Conservation (phyloP, 2,329 filamentous ascomycete species). For the Huntiella omanensis region DNA sequence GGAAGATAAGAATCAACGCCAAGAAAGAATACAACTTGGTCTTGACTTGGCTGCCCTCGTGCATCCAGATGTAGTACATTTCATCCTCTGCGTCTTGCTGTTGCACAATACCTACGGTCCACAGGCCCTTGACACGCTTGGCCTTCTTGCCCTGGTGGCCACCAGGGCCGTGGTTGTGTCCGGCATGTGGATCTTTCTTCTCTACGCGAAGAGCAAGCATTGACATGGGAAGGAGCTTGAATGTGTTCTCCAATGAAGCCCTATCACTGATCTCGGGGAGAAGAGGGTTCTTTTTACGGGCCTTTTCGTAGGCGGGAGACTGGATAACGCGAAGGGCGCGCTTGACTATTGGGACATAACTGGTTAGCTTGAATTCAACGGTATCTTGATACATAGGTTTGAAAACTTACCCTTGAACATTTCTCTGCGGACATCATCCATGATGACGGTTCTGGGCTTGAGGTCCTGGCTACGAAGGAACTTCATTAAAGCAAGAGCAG, state of each 20-base stretch:
- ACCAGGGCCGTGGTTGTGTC: constrained; percentile 37
- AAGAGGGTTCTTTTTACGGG: constrained; percentile 70
- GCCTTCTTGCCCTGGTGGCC: constrained; percentile 40
- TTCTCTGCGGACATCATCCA: constrained; percentile 91
- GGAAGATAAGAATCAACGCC: constrained; percentile 67
- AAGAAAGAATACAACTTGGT: constrained; percentile 78
- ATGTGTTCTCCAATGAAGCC: constrained; percentile 74
- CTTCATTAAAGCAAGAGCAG: constrained; percentile 72
- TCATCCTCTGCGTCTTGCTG: constrained; percentile 79
- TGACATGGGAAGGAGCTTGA: constrained; percentile 87
- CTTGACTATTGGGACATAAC: constrained; percentile 48
- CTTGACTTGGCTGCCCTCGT: constrained; percentile 85
- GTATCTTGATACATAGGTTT: background rate
- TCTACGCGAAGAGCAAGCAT: constrained; percentile 79
- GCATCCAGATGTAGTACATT: constrained; percentile 93
- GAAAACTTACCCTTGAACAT: constrained; percentile 68
- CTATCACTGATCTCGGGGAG: constrained; percentile 79
- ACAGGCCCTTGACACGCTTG: constrained; percentile 87
- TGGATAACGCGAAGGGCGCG: constrained; percentile 80
- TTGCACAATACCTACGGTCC: constrained; percentile 89
- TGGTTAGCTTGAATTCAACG: background rate
- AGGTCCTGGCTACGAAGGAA: constrained; percentile 71
- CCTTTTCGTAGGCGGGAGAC: constrained; percentile 78
- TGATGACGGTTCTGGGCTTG: constrained; percentile 77
- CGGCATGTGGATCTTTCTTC: constrained; percentile 52